Percentiles rank a stretch among this genome's conserved stretches.
phyloP scores from a whole-genome alignment of 345 rosid genomes.

The Gossypium bickii region DNA sequence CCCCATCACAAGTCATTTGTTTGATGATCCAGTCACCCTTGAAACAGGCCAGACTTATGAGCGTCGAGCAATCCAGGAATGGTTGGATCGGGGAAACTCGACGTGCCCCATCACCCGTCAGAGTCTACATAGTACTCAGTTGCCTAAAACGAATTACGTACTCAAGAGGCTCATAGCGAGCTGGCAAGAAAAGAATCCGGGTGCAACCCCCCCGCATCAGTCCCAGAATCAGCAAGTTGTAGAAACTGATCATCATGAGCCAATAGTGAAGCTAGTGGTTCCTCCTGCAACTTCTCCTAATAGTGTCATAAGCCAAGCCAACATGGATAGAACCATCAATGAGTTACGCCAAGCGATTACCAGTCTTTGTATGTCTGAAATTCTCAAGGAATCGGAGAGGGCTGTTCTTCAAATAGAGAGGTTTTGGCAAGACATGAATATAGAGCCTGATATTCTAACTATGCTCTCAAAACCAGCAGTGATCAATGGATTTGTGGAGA shows the following conservation, averaged over 20 bases:
- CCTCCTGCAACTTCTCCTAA: conserved; percentile 47
- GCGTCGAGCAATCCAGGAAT: conserved; percentile 59
- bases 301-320: conserved; percentile 48
- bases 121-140: conserved; percentile 40
- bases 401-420: conserved; percentile 56
- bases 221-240: conserved; percentile 18
- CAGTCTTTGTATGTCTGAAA: conserved; percentile 58
- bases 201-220: conserved; percentile 14
- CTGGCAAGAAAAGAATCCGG: conserved; percentile 52
- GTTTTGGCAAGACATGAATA: conserved; percentile 44
- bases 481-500: conserved; percentile 62
- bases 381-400: conserved; percentile 50
- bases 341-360: conserved; percentile 47
- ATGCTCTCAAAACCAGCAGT: conserved; percentile 58
- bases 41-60: conserved; percentile 85
- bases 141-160: conserved; percentile 64
- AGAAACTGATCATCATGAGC: conserved; percentile 23
- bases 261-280: conserved; percentile 20
- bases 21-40: conserved; percentile 64
- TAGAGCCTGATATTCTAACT: conserved; percentile 36
- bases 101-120: conserved; percentile 73
- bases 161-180: conserved; percentile 64
- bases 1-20: conserved; percentile 56
- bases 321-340: conserved; percentile 38
- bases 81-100: conserved; percentile 63